Evolutionary conservation across 768 basidiomycete species (phyloP).

Genomic region (Rhodotorula kratochvilovae): DNA sequence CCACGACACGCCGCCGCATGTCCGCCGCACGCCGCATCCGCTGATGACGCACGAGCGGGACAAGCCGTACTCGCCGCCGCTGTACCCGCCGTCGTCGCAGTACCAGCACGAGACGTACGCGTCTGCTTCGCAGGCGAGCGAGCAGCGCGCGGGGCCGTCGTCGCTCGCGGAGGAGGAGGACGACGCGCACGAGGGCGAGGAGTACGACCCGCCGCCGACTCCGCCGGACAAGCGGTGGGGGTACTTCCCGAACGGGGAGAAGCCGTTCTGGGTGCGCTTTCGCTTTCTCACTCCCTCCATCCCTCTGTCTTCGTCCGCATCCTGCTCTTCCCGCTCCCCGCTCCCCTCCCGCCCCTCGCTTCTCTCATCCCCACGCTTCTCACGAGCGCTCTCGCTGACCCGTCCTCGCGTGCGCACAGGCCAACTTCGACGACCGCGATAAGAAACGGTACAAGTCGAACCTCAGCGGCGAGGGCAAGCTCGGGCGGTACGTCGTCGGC

Average conservation of each 20-base stretch:
- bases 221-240: not conserved
- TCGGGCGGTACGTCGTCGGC: not conserved
- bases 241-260: not conserved
- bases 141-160: too few relatives aligned
- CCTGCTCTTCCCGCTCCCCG: too few relatives aligned
- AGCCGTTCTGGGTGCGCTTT: not conserved
- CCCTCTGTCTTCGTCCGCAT: not conserved
- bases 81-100: too few relatives aligned
- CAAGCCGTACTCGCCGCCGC: not conserved
- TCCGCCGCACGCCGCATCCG: too few relatives aligned
- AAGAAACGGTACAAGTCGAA: conserved; percentile 7
- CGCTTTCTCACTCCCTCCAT: not conserved
- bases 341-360: too few relatives aligned
- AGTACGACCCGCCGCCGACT: not conserved
- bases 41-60: not conserved
- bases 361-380: too few relatives aligned
- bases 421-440: not conserved
- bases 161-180: too few relatives aligned
- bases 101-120: too few relatives aligned
- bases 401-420: too few relatives aligned
- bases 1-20: too few relatives aligned
- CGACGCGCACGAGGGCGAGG: not conserved
- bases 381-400: too few relatives aligned
- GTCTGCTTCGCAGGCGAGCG: too few relatives aligned
- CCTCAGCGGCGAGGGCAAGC: not conserved